Base-by-base conservation (phyloP, 352 stramenopile species). In the Phytophthora syringae region DNA sequence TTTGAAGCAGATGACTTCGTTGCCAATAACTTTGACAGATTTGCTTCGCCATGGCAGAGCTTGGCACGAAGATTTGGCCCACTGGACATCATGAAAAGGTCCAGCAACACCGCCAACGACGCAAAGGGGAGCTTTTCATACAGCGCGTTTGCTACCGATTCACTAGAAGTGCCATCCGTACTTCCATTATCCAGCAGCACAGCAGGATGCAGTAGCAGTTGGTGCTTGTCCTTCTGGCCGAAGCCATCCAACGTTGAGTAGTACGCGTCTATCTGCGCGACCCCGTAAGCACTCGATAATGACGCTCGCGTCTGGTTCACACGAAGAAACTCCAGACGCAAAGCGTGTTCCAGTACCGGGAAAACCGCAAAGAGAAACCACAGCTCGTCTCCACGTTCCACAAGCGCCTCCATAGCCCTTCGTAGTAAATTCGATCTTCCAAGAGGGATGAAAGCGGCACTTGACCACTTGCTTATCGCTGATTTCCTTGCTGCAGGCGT, bases 241-340 rank as follows among this genome's bases (percentile, higher is more conserved):
- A 93, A 93, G 1, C 85, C 85, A 53, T 93, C 85, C 9, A 93
- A 52, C 15, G 85, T 93, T 13, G 85, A 93, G 59, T 92, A 93
- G 57, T 93, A 93, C 16, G 80, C 69, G 25, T 88, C 75, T 40
- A 87, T 78, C 52, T 93, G 85, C 10, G 85, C 85, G 0, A 67
- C 49, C 18, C 53, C 59, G 37, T 87, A 89, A 27, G 73, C 69
- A 39, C 63, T 72, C 7, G 64, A 80, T 32, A 78, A 60, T 12
- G 24, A 53, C 12, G 61, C 82, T 18, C 20, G 52, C 11, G n/a
- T 27, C 4, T 72, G 44, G 54, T 93, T 93, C 4, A 24, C 24
- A 1, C 47, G 52, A 25, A 92, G 62, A 67, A 93, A 93, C 58
- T 84, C 52, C 54, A 88, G 30, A 2, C 83, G 81, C 18, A 91